Percentiles rank a stretch among this genome's conserved stretches.
Conservation (phyloP, 805 yeast species). For the Schwanniomyces pseudopolymorphus region DNA sequence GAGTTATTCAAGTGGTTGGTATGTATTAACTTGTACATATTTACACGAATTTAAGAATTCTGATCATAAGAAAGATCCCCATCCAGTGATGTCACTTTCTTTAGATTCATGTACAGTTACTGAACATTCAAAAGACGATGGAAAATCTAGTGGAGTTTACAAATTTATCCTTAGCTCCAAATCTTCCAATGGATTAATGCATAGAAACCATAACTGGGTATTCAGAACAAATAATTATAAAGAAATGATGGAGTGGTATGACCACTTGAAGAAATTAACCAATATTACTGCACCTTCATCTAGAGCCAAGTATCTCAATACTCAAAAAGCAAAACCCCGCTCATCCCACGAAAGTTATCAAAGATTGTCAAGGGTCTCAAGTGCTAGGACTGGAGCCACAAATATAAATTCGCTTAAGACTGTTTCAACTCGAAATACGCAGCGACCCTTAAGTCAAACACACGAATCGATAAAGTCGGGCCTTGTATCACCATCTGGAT, state of each 20-base stretch:
- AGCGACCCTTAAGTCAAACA: neutral
- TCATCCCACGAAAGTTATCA: constrained; percentile 2
- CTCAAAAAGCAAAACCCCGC: neutral
- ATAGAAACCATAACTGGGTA: constrained; percentile 90
- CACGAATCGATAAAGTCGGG: constrained; percentile 12
- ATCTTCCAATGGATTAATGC: constrained; percentile 66
- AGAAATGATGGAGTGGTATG: constrained; percentile 81
- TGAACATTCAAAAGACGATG: constrained; percentile 77
- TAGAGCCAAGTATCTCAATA: constrained; percentile 43
- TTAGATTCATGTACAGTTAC: constrained; percentile 78
- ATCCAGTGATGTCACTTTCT: constrained; percentile 80
- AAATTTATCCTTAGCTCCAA: constrained; percentile 81
- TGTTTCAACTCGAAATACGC: constrained; percentile 5
- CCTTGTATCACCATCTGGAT: constrained; percentile 22
- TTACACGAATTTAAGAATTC: constrained; percentile 86
- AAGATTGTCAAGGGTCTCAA: constrained; percentile 17
- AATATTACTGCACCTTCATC: constrained; percentile 59
- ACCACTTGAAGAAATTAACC: constrained; percentile 70
- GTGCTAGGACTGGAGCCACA: constrained; percentile 15
- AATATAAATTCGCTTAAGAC: constrained; percentile 13
- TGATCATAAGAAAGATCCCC: constrained; percentile 77
- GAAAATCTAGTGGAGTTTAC: constrained; percentile 51
- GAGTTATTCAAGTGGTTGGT: constrained; percentile 88
- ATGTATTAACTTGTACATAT: constrained; percentile 83
- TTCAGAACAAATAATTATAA: constrained; percentile 85